A percentile compares a stretch with the other conserved stretches of the same genome.
These are phyloP conservation scores for Ciborinia camelliae DNA, from an alignment of 2,329 filamentous ascomycete genomes.

Conservation along the genomic window DNA sequence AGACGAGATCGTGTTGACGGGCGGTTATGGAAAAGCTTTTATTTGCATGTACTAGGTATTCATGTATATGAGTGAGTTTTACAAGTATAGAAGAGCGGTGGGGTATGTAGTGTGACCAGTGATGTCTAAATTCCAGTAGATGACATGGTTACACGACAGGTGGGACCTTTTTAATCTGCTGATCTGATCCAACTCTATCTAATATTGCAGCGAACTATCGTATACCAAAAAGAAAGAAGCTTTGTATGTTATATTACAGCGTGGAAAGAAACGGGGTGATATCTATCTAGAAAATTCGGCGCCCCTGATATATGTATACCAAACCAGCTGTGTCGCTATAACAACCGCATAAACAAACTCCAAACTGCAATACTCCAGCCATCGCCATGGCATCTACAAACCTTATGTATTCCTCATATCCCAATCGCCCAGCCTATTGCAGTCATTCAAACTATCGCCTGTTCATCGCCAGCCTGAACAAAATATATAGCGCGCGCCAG, in stretches of 20 bases:
- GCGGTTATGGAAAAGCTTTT: not conserved
- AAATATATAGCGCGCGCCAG: not conserved
- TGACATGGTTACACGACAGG: not conserved
- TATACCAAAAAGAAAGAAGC: not conserved
- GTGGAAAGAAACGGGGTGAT: not conserved
- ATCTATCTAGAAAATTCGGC: not conserved
- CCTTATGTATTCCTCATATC: conserved; percentile 5
- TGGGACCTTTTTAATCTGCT: not conserved
- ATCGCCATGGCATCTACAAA: conserved; percentile 6
- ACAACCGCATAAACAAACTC: not conserved
- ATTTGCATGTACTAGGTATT: not conserved
- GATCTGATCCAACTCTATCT: not conserved
- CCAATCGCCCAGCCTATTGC: conserved; percentile 2
- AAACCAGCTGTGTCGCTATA: not conserved
- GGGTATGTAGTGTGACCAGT: not conserved
- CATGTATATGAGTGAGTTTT: not conserved
- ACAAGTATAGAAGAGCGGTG: not conserved
- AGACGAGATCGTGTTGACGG: not conserved
- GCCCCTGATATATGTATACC: not conserved
- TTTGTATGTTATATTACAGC: not conserved
- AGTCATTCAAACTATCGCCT: conserved; percentile 2
- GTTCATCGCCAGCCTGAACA: not conserved
- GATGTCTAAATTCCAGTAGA: conserved; percentile 4
- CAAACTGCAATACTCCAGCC: conserved; percentile 8
- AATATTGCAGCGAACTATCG: not conserved